Evolutionary conservation across 2,329 filamentous ascomycete species (phyloP).

Genomic region (Chlorencoelia australis): DNA sequence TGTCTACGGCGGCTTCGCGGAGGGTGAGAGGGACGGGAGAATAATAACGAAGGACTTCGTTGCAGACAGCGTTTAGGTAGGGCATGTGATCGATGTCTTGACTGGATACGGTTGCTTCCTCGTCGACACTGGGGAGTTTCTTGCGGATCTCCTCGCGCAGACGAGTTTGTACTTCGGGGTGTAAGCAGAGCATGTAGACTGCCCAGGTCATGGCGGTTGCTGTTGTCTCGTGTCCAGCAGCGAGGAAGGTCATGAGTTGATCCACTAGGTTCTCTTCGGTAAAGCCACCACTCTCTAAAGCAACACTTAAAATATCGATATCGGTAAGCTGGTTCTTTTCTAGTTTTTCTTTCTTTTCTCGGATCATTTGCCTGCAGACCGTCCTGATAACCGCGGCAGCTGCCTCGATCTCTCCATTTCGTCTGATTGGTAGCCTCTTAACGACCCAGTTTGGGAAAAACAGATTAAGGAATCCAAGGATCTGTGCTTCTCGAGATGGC

Average conservation of each 20-base stretch:
- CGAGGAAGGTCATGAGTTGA: constrained; percentile 85
- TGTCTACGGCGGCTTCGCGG: constrained; percentile 54
- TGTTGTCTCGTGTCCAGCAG: constrained; percentile 74
- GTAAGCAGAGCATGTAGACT: constrained; percentile 54
- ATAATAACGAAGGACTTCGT: constrained; percentile 65
- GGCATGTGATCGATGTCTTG: constrained; percentile 61
- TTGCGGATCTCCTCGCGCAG: constrained; percentile 59
- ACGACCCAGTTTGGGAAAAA: constrained; percentile 56
- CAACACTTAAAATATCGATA: constrained; percentile 71
- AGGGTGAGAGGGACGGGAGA: constrained; percentile 62
- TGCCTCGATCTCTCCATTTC: constrained; percentile 53
- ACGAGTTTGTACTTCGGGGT: constrained; percentile 54
- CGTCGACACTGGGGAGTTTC: constrained; percentile 41
- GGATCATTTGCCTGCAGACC: constrained; percentile 59
- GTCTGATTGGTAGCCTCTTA: constrained; percentile 53
- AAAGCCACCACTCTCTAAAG: constrained; percentile 66
- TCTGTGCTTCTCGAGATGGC: constrained; percentile 39
- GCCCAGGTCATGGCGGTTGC: constrained; percentile 69
- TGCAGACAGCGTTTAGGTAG: constrained; percentile 71
- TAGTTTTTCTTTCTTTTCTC: constrained; percentile 53
- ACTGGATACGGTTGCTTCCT: constrained; percentile 35
- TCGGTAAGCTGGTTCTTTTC: constrained; percentile 40
- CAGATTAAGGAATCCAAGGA: constrained; percentile 48
- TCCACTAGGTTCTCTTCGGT: constrained; percentile 72
- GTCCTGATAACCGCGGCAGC: constrained; percentile 51